Conservation (phyloP, 805 yeast species). For the Tetrapisispora fleetii region DNA sequence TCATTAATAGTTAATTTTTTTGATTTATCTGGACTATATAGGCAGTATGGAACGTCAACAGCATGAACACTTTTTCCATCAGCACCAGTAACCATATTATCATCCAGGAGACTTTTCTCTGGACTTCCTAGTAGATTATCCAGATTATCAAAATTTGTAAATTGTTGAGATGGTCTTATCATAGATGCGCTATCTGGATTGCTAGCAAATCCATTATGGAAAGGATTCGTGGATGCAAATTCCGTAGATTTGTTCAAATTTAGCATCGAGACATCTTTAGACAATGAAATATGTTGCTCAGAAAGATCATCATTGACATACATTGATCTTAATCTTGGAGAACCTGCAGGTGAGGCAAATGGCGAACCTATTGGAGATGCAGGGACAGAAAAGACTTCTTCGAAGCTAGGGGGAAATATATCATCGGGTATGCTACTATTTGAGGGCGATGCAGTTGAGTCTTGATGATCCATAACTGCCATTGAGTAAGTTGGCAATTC, state of each 20-base stretch:
- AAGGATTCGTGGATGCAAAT: neutral
- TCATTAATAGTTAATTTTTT: neutral
- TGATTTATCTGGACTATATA: neutral
- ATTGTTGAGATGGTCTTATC: neutral
- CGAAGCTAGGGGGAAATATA: slow-evolving; percentile 48
- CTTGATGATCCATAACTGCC: slow-evolving; percentile 12
- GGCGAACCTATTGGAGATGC: slow-evolving; percentile 35
- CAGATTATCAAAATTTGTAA: slow-evolving; percentile 9
- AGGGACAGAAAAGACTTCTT: slow-evolving; percentile 44
- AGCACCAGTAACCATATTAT: neutral
- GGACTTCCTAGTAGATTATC: slow-evolving; percentile 12
- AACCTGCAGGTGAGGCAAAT: slow-evolving; percentile 11
- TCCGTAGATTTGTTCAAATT: neutral
- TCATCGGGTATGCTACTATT: slow-evolving; percentile 5
- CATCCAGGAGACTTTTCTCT: neutral
- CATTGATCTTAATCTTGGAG: slow-evolving; percentile 9
- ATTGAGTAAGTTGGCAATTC: slow-evolving; percentile 31
- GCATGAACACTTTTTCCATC: neutral
- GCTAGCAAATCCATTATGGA: neutral
- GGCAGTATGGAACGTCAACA: neutral
- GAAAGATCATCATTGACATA: slow-evolving; percentile 12
- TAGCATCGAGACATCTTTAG: neutral
- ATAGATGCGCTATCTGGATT: neutral
- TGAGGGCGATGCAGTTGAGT: neutral
- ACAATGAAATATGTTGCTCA: slow-evolving; percentile 11